A percentile compares a stretch with the other conserved stretches of the same genome.
These are phyloP conservation scores for Byssoonygena ceratinophila DNA, from an alignment of 2,329 filamentous ascomycete species.

Conservation along the genomic window DNA sequence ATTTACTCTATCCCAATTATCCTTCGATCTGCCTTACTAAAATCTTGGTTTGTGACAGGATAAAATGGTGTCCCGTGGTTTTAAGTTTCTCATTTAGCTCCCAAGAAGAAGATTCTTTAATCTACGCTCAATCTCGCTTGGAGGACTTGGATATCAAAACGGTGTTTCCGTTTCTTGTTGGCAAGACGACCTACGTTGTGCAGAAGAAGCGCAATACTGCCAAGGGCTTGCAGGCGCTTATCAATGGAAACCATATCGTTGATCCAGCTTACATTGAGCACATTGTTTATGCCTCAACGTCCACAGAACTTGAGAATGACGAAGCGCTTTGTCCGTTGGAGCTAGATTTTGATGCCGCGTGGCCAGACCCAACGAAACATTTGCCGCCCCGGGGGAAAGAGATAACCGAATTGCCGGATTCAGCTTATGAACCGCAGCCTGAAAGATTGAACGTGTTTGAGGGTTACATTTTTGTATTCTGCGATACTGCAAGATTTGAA, in stretches of 20 bases:
- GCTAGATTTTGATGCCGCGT: constrained; percentile 63
- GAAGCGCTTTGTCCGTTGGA: constrained; percentile 54
- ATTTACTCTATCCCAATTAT: background rate
- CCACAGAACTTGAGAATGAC: constrained; percentile 42
- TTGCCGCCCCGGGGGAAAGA: constrained; percentile 68
- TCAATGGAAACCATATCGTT: constrained; percentile 62
- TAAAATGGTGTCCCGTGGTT: constrained; percentile 71
- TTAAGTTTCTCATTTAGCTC: constrained; percentile 68
- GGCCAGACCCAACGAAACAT: constrained; percentile 63
- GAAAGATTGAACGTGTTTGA: constrained; percentile 63
- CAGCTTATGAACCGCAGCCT: constrained; percentile 61
- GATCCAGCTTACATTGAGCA: constrained; percentile 56
- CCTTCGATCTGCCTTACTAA: constrained; percentile 1
- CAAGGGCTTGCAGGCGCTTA: constrained; percentile 73
- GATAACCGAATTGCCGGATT: constrained; percentile 54
- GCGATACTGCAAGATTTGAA: constrained; percentile 63
- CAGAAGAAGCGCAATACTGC: constrained; percentile 82
- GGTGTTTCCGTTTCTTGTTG: constrained; percentile 57
- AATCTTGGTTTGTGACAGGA: constrained; percentile 35
- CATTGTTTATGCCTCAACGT: constrained; percentile 50
- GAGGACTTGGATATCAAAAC: constrained; percentile 87
- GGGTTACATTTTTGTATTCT: constrained; percentile 81
- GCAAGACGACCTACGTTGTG: constrained; percentile 74
- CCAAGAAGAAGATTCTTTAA: constrained; percentile 53
- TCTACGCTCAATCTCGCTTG: constrained; percentile 52